These are phyloP conservation scores for Debaryomycetaceae sp. DNA, from an alignment of 1,139 yeast species.

Conservation along the genomic window DNA sequence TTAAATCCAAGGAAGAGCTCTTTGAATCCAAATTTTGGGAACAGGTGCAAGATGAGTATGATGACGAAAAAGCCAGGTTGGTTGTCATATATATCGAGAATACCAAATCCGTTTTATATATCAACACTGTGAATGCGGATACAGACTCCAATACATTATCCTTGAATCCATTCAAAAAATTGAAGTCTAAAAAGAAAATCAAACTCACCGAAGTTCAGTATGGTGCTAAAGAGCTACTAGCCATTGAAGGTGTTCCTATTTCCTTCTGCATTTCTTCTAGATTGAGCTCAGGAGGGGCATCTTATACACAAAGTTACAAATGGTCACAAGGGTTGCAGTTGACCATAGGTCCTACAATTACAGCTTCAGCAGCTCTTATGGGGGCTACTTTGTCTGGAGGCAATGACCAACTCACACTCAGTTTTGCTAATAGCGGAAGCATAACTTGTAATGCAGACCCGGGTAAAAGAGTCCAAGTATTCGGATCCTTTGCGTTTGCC, in stretches of 20 bases:
- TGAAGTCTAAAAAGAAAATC: slow-evolving; percentile 6
- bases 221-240: slow-evolving; percentile 8
- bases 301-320: slow-evolving; percentile 12
- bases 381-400: slow-evolving; percentile 11
- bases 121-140: slow-evolving; percentile 8
- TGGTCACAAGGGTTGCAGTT: slow-evolving; percentile 7
- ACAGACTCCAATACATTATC: not conserved
- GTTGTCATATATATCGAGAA: slow-evolving; percentile 13
- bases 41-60: slow-evolving; percentile 8
- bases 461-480: slow-evolving; percentile 16
- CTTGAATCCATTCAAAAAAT: not conserved
- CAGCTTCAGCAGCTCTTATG: slow-evolving; percentile 5
- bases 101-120: slow-evolving; percentile 11
- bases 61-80: slow-evolving; percentile 10
- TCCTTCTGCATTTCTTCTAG: slow-evolving; percentile 16
- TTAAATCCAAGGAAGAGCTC: slow-evolving; percentile 9
- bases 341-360: slow-evolving; percentile 8
- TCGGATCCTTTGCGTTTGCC: slow-evolving; percentile 11
- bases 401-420: slow-evolving; percentile 10
- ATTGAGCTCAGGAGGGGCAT: slow-evolving; percentile 17
- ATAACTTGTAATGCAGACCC: slow-evolving; percentile 15
- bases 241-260: slow-evolving; percentile 11
- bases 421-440: slow-evolving; percentile 10
- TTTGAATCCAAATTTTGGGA: slow-evolving; percentile 15
- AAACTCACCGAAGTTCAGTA: slow-evolving; percentile 17